Base-by-base conservation (phyloP, 305 asterid species). In the Fraxinus greggii region DNA sequence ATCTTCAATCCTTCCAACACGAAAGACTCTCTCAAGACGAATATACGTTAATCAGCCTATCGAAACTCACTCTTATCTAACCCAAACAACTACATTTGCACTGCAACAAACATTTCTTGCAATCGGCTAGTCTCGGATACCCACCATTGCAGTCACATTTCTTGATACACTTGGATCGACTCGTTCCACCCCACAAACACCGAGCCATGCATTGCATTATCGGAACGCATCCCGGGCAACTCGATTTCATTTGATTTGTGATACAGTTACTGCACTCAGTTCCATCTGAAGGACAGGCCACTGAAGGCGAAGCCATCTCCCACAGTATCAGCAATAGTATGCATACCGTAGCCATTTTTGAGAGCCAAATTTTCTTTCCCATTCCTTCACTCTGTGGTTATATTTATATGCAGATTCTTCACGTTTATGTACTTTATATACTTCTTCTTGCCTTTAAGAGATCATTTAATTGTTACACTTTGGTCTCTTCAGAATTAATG, bases 141-240 rank as follows among this genome's bases (percentile, higher is more conserved):
- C 87, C 90, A 3, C 85, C 87, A 48, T 78, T 81, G 81, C 98
- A 93, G 70, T 93, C 97, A 65, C 98, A 93, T 86, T 87, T 92
- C 88, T 91, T 91, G 72, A 45, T 75, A 70, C 98, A 93, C 10
- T 78, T 87, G 72, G 89, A 26, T 1, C 89, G 91, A 0, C 91
- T 45, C 3, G 86, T 54, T 35, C 95, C 97, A 4, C 83, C 87
- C 98, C 95, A 92, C 83, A 95, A 82, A 12, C 98, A 95, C 35
- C 73, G 75, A 10, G 92, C 90, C 97, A 90, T 88, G 91, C 98
- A 95, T n/a, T 88, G 91, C 95, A 95, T 90, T 33, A 87, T 88
- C 0, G 93, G 84, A 5, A 76, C 91, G 17, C 98, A 95, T 7
- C 89, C 88, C 0, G 97, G 98, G 87, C 98, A 95, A 32, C 86